Conservation (phyloP, 2,329 filamentous ascomycete genomes). For the Stemphylium vesicarium region DNA sequence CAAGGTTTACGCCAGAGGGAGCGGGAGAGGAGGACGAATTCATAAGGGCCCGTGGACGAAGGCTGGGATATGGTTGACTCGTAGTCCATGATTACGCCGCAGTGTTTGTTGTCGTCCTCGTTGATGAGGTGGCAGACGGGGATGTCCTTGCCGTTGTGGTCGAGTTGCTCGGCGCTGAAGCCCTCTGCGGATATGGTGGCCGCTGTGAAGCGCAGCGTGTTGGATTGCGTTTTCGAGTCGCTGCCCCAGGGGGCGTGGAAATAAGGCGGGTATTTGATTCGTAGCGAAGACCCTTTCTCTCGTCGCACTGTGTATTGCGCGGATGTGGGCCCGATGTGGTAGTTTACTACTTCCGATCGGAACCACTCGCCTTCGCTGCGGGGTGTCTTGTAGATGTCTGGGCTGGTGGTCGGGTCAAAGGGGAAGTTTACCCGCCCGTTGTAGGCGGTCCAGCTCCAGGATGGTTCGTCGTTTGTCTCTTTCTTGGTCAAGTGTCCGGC, state of each 20-base stretch:
- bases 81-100: conserved; percentile 43
- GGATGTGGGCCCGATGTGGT: conserved; percentile 30
- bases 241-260: conserved; percentile 32
- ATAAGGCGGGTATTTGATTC: conserved; percentile 36
- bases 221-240: conserved; percentile 23
- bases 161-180: conserved; percentile 35
- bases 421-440: conserved; percentile 39
- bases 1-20: conserved; percentile 32
- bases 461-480: conserved; percentile 26
- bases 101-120: conserved; percentile 23
- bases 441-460: conserved; percentile 44
- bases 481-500: conserved; percentile 23
- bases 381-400: conserved; percentile 32
- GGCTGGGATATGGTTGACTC: conserved; percentile 28
- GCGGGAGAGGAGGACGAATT: conserved; percentile 39
- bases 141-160: conserved; percentile 27
- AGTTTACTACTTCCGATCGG: conserved; percentile 37
- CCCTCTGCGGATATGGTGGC: conserved; percentile 32
- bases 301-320: conserved; percentile 38
- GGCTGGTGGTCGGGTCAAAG: conserved; percentile 42
- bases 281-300: conserved; percentile 28
- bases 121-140: conserved; percentile 37
- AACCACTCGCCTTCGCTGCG: conserved; percentile 33
- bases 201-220: conserved; percentile 37
- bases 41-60: conserved; percentile 28